Conservation (phyloP, 106 monocot species). For the Iris macrosiphon region DNA sequence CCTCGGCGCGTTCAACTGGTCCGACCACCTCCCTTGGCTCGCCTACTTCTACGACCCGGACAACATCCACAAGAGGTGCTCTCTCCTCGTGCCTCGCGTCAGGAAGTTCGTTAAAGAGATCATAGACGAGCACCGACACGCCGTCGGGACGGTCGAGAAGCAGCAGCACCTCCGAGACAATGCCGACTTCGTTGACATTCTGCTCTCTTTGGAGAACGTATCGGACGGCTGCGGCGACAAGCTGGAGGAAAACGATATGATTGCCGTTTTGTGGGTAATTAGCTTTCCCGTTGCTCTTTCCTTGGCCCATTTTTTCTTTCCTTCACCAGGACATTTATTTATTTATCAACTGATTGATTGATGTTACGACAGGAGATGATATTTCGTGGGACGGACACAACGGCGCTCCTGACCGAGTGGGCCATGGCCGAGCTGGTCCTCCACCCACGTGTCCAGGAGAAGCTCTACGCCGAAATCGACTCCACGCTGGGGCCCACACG, state of each 20-base stretch:
- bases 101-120: constrained; percentile 35
- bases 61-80: constrained; percentile 38
- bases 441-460: constrained; percentile 28
- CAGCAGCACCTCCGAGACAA: constrained; percentile 9
- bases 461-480: constrained; percentile 31
- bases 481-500: constrained; percentile 13
- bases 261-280: constrained; percentile 62
- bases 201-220: constrained; percentile 54
- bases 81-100: constrained; percentile 66
- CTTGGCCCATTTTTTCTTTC: too few relatives aligned
- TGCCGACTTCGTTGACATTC: constrained; percentile 79
- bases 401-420: constrained; percentile 64
- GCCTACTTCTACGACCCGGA: constrained; percentile 43
- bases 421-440: constrained; percentile 54
- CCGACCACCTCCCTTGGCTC: constrained; percentile 84
- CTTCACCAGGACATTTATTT: constrained; percentile 49
- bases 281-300: too few relatives aligned
- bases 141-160: neutral
- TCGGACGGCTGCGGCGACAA: too few relatives aligned
- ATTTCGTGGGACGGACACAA: constrained; percentile 64
- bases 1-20: constrained; percentile 89
- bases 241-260: constrained; percentile 70
- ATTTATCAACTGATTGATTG: too few relatives aligned
- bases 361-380: constrained; percentile 64
- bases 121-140: constrained; percentile 48